Conservation (phyloP, 2,329 filamentous ascomycete genomes). For the Aspergillus sclerotialis region DNA sequence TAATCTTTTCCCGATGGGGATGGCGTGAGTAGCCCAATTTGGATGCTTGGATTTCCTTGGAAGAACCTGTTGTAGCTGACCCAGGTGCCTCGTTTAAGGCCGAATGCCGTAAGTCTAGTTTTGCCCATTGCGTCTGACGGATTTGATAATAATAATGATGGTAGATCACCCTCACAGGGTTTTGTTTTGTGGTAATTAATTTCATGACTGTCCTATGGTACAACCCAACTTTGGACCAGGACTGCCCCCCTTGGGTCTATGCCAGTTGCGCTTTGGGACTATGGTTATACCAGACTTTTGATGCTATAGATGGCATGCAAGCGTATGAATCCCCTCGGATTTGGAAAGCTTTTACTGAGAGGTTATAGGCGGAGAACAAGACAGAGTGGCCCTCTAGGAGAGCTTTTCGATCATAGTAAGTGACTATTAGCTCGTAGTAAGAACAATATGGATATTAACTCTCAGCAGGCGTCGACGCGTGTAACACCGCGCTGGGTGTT, state of each 20-base stretch:
- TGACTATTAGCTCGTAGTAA: background rate
- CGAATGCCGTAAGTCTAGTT: slow-evolving; percentile 41
- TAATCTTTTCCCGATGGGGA: slow-evolving; percentile 86
- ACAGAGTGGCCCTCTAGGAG: slow-evolving; percentile 88
- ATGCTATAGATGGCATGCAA: slow-evolving; percentile 90
- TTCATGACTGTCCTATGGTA: slow-evolving; percentile 92
- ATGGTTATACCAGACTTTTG: slow-evolving; percentile 97
- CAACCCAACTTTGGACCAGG: slow-evolving; percentile 84
- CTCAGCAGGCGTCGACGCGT: slow-evolving; percentile 67
- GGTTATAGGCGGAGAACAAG: slow-evolving; percentile 65
- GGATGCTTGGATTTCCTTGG: no score
- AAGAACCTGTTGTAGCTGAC: slow-evolving; percentile 7
- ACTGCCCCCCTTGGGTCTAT: slow-evolving; percentile 95
- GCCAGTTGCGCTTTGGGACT: slow-evolving; percentile 81
- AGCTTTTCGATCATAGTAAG: slow-evolving; percentile 89
- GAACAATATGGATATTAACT: background rate
- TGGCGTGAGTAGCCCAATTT: slow-evolving; percentile 58
- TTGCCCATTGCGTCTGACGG: background rate
- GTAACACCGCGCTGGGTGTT: slow-evolving; percentile 91
- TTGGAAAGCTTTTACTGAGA: slow-evolving; percentile 7
- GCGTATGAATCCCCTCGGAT: slow-evolving; percentile 54
- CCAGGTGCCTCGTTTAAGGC: slow-evolving; percentile 22
- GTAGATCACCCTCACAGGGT: slow-evolving; percentile 81
- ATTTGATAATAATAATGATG: slow-evolving; percentile 8
- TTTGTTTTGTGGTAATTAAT: slow-evolving; percentile 83